These are phyloP conservation scores for Saccharomycopsis crataegensis DNA, from an alignment of 1,139 yeast species.

Conservation along the genomic window DNA sequence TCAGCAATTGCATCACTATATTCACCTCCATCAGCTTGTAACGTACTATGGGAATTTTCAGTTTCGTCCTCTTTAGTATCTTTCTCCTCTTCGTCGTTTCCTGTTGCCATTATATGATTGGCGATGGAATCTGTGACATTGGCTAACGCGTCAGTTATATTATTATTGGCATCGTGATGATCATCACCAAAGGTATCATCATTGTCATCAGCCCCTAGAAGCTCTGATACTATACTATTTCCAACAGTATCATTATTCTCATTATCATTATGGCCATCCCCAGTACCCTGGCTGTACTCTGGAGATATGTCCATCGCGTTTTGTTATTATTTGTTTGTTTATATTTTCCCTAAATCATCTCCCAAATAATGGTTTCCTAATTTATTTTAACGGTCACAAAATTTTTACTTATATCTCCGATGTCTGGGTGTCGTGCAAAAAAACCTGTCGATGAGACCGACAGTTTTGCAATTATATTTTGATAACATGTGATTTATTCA, in stretches of 20 bases:
- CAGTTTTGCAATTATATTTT: too few relatives aligned
- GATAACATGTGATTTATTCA: too few relatives aligned
- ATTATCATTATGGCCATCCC: too few relatives aligned
- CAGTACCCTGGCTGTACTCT: too few relatives aligned
- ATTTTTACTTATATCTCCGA: too few relatives aligned
- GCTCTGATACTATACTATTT: too few relatives aligned
- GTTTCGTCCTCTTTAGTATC: conserved; percentile 1
- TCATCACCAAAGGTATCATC: too few relatives aligned
- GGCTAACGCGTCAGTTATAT: conserved; percentile 9
- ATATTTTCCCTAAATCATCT: not conserved
- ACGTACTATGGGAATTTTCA: not conserved
- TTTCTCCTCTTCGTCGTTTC: not conserved
- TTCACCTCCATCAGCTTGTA: not conserved
- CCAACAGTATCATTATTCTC: too few relatives aligned
- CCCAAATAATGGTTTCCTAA: conserved; percentile 1
- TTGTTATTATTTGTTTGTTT: not conserved
- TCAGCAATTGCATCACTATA: conserved; percentile 11
- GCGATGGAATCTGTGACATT: not conserved
- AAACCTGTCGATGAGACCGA: too few relatives aligned
- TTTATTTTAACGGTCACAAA: not conserved
- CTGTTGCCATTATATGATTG: not conserved
- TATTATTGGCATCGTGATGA: not conserved
- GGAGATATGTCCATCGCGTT: conserved; percentile 13
- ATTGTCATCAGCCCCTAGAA: too few relatives aligned
- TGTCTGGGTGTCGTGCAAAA: too few relatives aligned